phyloP scores from a whole-genome alignment of 805 yeast genomes.

The Debaryomyces hansenii region DNA sequence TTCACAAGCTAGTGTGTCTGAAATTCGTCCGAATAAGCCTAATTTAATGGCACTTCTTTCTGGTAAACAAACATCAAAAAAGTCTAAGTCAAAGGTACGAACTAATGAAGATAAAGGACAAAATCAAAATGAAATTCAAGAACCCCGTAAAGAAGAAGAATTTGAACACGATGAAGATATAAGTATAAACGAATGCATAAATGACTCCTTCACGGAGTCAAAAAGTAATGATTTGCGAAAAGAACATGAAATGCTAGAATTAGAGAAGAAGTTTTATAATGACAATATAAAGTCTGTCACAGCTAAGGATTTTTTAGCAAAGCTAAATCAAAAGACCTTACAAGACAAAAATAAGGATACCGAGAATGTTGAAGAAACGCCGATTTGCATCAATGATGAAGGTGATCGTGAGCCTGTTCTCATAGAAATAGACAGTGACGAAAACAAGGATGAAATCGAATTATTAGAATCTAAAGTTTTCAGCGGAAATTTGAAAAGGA shows the following conservation, averaged over 20 bases:
- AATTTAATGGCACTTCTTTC: conserved; percentile 15
- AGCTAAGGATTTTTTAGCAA: conserved; percentile 18
- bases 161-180: neutral
- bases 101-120: neutral
- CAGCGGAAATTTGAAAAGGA: conserved; percentile 15
- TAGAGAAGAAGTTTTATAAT: conserved; percentile 21
- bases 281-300: conserved; percentile 15
- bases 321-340: neutral
- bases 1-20: neutral
- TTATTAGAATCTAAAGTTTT: conserved; percentile 21
- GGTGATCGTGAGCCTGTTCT: neutral
- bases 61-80: conserved; percentile 12
- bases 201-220: conserved; percentile 7
- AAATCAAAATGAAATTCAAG: neutral
- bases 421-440: conserved; percentile 2
- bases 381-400: neutral
- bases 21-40: neutral
- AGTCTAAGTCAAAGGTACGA: neutral
- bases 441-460: neutral
- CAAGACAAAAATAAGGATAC: neutral
- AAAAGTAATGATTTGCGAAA: conserved; percentile 11
- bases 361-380: neutral
- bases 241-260: conserved; percentile 20
- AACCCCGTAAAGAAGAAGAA: neutral
- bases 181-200: neutral